Evolutionary conservation across 805 yeast genomes (phyloP), one percentile per base, ranked within the genome.

Genomic region (Soucietia sequanensis): DNA sequence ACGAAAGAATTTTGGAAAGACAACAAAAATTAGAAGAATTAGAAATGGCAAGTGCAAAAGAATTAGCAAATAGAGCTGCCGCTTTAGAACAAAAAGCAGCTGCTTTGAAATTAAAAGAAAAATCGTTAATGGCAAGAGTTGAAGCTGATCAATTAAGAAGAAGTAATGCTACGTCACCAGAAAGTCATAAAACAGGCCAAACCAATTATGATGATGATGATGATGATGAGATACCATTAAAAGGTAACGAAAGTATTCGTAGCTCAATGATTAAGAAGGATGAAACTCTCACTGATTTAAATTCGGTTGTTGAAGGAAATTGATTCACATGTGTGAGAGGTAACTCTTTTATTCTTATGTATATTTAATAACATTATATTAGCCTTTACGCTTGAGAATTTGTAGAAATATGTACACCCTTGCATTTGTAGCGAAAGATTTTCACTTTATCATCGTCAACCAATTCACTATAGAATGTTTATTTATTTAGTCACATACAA

Each of bases 11-110:
- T 37, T 61, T 79, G 44, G 81, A 83, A 34, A 80, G 85, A 57
- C 90, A 85, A 52, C 86, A 80, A 38, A 84, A 81, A 60, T 63
- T 85, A 33, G 90, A 84, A 54, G 88, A 84, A 47, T 62, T 85
- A 61, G 95, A 85, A 56, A 81, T 81, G 50, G 82, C 81, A 43
- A 77, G 85, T 35, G 93, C 91, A 0, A 73, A 72, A 51, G 91
- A 84, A 49, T 65, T 85, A 49, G 78, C 87, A 19, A 68, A 68
- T 41, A 70, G 90, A 45, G 91, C 90, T n/a, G 81, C 83, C 13
- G 79, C 81, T 37, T 68, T 85, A 47, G 93, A 85, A 54, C 77
- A 73, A 50, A 81, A 80, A 50, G 91, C 91, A 3, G 82, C 79
- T 29, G 82, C 75, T 43, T 69, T 84, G 59, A 84, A 82, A 63